Percentiles rank a stretch among this genome's conserved stretches.
Conservation (phyloP, 169 alveolate genomes). For the Neospora caninum region DNA sequence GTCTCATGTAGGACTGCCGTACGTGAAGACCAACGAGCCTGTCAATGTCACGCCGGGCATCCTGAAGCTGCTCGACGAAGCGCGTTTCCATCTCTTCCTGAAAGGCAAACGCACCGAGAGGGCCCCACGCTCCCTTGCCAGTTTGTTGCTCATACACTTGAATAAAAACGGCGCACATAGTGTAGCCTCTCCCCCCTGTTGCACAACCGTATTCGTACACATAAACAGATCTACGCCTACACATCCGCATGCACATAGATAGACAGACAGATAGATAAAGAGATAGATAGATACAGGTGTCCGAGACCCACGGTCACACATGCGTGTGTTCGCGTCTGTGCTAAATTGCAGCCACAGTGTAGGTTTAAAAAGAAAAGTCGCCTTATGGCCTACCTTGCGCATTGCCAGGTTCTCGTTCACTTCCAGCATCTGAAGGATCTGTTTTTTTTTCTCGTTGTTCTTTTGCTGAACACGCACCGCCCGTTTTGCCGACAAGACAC, state of each 20-base stretch:
- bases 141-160: background rate
- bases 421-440: conserved; percentile 29
- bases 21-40: background rate
- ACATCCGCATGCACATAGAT: background rate
- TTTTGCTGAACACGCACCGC: background rate
- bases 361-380: background rate
- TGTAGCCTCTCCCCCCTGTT: too few relatives aligned
- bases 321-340: too few relatives aligned
- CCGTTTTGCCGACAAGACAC: too few relatives aligned
- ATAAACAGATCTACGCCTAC: background rate
- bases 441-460: conserved; percentile 19
- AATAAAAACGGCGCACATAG: too few relatives aligned
- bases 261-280: background rate
- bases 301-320: too few relatives aligned
- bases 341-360: too few relatives aligned
- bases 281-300: background rate
- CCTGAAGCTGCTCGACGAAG: conserved; percentile 6
- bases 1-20: background rate
- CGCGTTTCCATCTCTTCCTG: conserved; percentile 33
- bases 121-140: background rate
- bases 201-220: background rate
- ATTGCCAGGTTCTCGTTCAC: conserved; percentile 18
- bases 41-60: conserved; percentile 7
- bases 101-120: background rate
- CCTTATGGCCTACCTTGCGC: conserved; percentile 14